Evolutionary conservation across 1,284 basidiomycete species (phyloP), one percentile per base, ranked within the genome.

Genomic region (Irpex sp.): DNA sequence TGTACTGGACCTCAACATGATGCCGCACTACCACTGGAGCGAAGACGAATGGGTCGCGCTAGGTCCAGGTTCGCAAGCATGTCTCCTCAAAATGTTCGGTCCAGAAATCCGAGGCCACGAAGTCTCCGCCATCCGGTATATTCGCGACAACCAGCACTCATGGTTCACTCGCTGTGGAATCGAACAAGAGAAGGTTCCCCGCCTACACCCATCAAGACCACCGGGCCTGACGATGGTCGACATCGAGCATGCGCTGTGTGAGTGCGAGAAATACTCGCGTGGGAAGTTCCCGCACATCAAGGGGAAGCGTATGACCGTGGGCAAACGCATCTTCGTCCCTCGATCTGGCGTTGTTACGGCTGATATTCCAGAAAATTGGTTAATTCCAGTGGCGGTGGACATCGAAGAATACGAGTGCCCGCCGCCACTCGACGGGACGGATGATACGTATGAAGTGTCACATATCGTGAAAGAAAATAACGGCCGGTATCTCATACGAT

Each of bases 181-280:
- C 36, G 65, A 69, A 48, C 65, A 65, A 4, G 34, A 65, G 26
- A 65, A 70, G 59, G 66, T 74, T 48, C 77, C 77, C 21, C 64
- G 71, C 55, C 67, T 79, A 19, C 61, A 63, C 47, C 56, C 64
- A 17, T 62, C 59, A 38, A 68, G 65, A 13, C 64, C 65, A 4
- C 65, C 62, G 2, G 71, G 71, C 13, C 66, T 79, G 37, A 72
- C 72, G 36, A 71, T 78, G 64, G 77, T 80, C 63, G 80, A 81
- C 68, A 74, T 81, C 67, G 80, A 82, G 70, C 80, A 82, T 69
- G 70, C 78, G 17, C 72, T 82, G 4, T 82, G 80, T 70, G 80
- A 82, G 66, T 76, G 73, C 67, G 76, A 77, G 66, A 78, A 81
- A 69, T 81, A 81, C 69, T 74, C 75, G 47, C 75, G 79, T 59